These are phyloP conservation scores for Penicillium sp. DNA, from an alignment of 2,329 filamentous ascomycete genomes.

Conservation along the genomic window DNA sequence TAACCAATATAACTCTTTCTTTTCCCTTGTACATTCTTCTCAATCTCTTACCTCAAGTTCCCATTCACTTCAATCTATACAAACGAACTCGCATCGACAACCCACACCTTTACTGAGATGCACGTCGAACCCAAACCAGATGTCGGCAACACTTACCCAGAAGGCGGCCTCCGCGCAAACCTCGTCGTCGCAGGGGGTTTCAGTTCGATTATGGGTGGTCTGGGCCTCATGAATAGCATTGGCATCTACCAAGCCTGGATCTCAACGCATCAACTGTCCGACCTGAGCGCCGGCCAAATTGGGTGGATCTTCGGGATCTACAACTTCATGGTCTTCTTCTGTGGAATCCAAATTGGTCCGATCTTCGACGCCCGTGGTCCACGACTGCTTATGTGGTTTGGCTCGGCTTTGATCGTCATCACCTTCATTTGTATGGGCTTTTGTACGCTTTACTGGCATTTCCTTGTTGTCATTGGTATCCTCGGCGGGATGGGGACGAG, in stretches of 20 bases:
- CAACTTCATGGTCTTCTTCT: conserved; percentile 45
- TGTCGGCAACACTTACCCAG: conserved; percentile 34
- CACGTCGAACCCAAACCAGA: conserved; percentile 17
- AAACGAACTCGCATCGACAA: neutral
- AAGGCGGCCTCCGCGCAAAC: conserved; percentile 49
- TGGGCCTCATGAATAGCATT: conserved; percentile 47
- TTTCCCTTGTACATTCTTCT: too few relatives aligned
- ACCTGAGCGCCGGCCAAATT: conserved; percentile 33
- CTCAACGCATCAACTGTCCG: conserved; percentile 40
- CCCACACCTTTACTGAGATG: conserved; percentile 6
- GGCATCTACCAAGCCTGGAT: conserved; percentile 47
- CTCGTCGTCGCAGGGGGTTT: conserved; percentile 49
- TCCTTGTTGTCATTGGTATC: conserved; percentile 18
- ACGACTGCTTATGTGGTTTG: conserved; percentile 21
- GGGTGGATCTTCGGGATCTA: conserved; percentile 50
- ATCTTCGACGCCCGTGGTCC: conserved; percentile 45
- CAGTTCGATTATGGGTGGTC: conserved; percentile 45
- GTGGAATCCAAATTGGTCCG: conserved; percentile 36
- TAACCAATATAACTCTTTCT: too few relatives aligned
- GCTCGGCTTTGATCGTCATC: conserved; percentile 32
- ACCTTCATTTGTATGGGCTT: conserved; percentile 32
- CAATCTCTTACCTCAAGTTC: neutral
- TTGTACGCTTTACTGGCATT: conserved; percentile 23
- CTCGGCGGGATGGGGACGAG: conserved; percentile 19
- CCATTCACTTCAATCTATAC: neutral